A percentile compares a stretch with the other conserved stretches of the same genome.
Evolutionary conservation across 768 basidiomycete genomes (phyloP).

Genomic region (Hericium coralloides): DNA sequence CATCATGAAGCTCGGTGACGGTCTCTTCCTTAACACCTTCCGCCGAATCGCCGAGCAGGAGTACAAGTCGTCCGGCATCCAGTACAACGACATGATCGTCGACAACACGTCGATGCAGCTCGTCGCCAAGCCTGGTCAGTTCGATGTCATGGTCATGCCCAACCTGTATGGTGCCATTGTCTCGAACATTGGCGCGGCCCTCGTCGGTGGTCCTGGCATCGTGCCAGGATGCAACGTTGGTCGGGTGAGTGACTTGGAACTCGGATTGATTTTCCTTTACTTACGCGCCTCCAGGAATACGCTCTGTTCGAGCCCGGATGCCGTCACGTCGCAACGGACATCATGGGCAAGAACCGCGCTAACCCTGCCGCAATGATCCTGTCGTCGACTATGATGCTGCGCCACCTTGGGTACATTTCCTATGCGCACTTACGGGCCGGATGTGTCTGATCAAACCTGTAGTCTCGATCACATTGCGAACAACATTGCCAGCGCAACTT

Average conservation of each 20-base stretch:
- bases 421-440: conserved; percentile 7
- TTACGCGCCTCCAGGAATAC: conserved; percentile 55
- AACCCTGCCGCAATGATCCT: conserved; percentile 98
- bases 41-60: conserved; percentile 94
- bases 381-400: conserved; percentile 95
- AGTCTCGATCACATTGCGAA: conserved; percentile 92
- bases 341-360: conserved; percentile 93
- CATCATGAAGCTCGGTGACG: conserved; percentile 99
- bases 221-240: conserved; percentile 99
- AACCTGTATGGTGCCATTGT: conserved; percentile 96
- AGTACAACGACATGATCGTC: conserved; percentile 97
- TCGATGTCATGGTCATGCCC: conserved; percentile 99
- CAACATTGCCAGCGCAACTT: conserved; percentile 84
- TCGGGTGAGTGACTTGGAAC: conserved; percentile 43
- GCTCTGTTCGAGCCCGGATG: conserved; percentile 99
- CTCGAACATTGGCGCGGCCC: conserved; percentile 96
- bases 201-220: conserved; percentile 96
- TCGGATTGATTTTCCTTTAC: neutral
- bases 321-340: conserved; percentile 88
- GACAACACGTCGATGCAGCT: conserved; percentile 99
- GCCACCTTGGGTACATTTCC: conserved; percentile 78
- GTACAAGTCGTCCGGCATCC: conserved; percentile 87
- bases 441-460: neutral
- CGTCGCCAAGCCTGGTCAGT: conserved; percentile 90
- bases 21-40: conserved; percentile 98